phyloP scores from a whole-genome alignment of 208 protist genomes.

The Trichomonas vaginalis region DNA sequence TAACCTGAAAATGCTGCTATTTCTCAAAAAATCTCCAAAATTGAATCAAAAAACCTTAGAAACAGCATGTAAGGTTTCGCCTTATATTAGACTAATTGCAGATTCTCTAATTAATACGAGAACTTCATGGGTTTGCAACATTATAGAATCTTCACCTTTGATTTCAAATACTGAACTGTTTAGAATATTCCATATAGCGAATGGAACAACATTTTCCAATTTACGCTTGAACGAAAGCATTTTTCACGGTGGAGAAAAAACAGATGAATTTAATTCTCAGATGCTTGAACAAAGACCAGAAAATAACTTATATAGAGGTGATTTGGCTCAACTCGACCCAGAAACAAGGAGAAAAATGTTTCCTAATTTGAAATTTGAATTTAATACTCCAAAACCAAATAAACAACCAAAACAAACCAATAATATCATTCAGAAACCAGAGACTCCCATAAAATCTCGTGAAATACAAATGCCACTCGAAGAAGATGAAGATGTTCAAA shows the following conservation, averaged over 20 bases:
- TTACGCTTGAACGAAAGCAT: background rate
- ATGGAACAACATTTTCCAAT: background rate
- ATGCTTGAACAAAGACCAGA: background rate
- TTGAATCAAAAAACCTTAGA: background rate
- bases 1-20: background rate
- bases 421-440: background rate
- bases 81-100: background rate
- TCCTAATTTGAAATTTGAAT: background rate
- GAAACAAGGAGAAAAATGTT: background rate
- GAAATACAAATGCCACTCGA: background rate
- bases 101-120: background rate
- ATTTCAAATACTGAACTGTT: background rate
- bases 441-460: background rate
- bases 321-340: background rate
- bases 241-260: background rate
- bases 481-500: background rate
- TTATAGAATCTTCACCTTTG: background rate
- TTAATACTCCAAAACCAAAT: background rate
- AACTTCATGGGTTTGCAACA: background rate
- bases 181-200: background rate
- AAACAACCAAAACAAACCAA: background rate
- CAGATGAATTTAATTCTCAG: background rate
- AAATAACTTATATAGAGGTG: background rate
- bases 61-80: background rate
- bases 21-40: background rate